These are phyloP conservation scores for Microcera coccophila DNA, from an alignment of 2,329 filamentous ascomycete species.

Conservation along the genomic window DNA sequence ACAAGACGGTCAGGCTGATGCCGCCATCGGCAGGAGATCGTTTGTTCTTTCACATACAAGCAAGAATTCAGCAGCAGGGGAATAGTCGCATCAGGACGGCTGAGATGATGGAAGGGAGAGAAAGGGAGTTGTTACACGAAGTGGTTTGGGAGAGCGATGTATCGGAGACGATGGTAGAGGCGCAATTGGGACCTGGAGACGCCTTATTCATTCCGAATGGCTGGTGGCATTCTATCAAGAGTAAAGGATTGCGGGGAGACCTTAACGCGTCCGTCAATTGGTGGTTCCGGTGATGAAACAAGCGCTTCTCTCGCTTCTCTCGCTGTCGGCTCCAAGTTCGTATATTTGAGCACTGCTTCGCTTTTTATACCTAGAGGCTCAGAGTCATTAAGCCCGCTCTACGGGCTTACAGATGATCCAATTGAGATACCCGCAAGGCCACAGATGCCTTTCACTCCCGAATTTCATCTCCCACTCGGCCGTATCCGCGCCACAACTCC, in stretches of 20 bases:
- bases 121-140: slow-evolving; percentile 62
- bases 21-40: slow-evolving; percentile 58
- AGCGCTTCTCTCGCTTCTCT: too few relatives aligned
- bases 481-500: slow-evolving; percentile 44
- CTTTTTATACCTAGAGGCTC: slow-evolving; percentile 4
- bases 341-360: background rate
- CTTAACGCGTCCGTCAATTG: slow-evolving; percentile 44
- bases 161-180: slow-evolving; percentile 45
- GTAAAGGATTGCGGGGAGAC: slow-evolving; percentile 30
- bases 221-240: slow-evolving; percentile 47
- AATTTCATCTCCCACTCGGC: slow-evolving; percentile 47
- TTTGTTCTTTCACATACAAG: slow-evolving; percentile 57
- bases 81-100: slow-evolving; percentile 61
- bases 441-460: slow-evolving; percentile 46
- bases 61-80: slow-evolving; percentile 34
- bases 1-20: slow-evolving; percentile 70
- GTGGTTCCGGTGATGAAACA: slow-evolving; percentile 39
- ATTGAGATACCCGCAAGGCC: slow-evolving; percentile 48
- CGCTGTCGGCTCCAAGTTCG: background rate
- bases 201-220: slow-evolving; percentile 41
- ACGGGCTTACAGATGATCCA: slow-evolving; percentile 49
- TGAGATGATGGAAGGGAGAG: slow-evolving; percentile 87
- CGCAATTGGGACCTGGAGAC: slow-evolving; percentile 52
- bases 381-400: slow-evolving; percentile 6
- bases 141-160: slow-evolving; percentile 60